These are phyloP conservation scores for Hemerocallis citrina DNA, from an alignment of 106 monocot genomes.

Conservation along the genomic window DNA sequence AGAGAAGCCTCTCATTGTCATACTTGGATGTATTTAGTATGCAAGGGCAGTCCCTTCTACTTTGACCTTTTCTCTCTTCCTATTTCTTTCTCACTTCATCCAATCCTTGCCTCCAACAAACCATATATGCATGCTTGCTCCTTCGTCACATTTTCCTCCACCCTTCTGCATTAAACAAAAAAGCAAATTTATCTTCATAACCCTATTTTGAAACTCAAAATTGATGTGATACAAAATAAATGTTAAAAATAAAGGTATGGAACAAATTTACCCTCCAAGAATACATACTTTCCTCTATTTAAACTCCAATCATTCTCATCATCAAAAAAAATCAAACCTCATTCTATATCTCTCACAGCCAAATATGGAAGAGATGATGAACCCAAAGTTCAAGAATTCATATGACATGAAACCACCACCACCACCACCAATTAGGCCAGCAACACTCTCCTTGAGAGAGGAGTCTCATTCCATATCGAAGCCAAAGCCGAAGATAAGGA, in stretches of 20 bases:
- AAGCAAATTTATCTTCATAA: background rate
- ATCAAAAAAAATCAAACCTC: background rate
- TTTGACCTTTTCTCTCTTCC: conserved; percentile 4
- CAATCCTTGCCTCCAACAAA: conserved; percentile 6
- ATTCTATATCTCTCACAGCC: background rate
- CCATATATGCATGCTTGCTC: no score
- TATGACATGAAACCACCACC: background rate
- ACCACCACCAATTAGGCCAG: no score
- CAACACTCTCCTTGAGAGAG: background rate
- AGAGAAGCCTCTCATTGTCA: background rate
- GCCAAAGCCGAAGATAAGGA: conserved; percentile 34
- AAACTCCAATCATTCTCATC: background rate
- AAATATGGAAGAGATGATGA: background rate
- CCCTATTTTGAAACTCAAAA: background rate
- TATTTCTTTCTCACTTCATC: conserved; percentile 5
- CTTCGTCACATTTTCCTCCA: background rate
- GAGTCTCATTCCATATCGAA: conserved; percentile 6
- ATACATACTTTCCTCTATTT: background rate
- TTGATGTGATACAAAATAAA: no score
- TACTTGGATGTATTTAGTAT: background rate
- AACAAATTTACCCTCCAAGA: background rate
- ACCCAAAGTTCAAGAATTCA: background rate
- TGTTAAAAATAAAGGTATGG: no score
- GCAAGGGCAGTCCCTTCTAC: background rate
- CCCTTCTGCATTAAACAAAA: background rate